Conservation (phyloP, 2,329 filamentous ascomycete genomes). For the Penicillium hordei region DNA sequence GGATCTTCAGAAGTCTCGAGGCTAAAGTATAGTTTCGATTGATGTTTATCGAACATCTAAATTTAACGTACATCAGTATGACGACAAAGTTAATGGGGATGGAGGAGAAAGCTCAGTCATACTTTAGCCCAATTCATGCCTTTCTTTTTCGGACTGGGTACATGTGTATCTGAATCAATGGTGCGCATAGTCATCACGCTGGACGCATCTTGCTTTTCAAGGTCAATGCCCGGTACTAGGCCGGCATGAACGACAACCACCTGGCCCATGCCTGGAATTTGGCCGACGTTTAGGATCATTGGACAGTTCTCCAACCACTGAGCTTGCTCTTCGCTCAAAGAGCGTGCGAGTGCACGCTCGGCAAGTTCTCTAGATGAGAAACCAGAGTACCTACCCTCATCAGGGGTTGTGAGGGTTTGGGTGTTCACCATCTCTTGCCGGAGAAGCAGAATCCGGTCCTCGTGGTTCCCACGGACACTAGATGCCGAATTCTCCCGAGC, state of each 20-base stretch:
- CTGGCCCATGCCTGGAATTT: conserved; percentile 59
- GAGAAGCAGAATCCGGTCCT: conserved; percentile 77
- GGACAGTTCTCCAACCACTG: conserved; percentile 70
- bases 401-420: conserved; percentile 17
- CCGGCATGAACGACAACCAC: conserved; percentile 83
- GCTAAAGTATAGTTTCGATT: conserved; percentile 32
- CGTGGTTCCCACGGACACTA: conserved; percentile 88
- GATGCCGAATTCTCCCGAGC: conserved; percentile 73
- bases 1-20: conserved; percentile 19
- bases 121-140: conserved; percentile 68
- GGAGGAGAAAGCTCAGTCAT: conserved; percentile 12
- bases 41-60: conserved; percentile 54
- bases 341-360: conserved; percentile 57
- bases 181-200: conserved; percentile 92
- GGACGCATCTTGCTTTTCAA: conserved; percentile 72
- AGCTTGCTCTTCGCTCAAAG: conserved; percentile 60
- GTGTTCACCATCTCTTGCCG: conserved; percentile 49
- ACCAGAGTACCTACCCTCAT: conserved; percentile 30
- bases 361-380: conserved; percentile 32
- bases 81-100: neutral
- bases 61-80: neutral
- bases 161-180: conserved; percentile 62
- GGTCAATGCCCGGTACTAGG: conserved; percentile 70
- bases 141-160: conserved; percentile 52
- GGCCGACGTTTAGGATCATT: conserved; percentile 73